Evolutionary conservation across 106 monocot genomes (phyloP), one percentile per base, ranked within the genome.

Genomic region (Apostasia shenzhenica): DNA sequence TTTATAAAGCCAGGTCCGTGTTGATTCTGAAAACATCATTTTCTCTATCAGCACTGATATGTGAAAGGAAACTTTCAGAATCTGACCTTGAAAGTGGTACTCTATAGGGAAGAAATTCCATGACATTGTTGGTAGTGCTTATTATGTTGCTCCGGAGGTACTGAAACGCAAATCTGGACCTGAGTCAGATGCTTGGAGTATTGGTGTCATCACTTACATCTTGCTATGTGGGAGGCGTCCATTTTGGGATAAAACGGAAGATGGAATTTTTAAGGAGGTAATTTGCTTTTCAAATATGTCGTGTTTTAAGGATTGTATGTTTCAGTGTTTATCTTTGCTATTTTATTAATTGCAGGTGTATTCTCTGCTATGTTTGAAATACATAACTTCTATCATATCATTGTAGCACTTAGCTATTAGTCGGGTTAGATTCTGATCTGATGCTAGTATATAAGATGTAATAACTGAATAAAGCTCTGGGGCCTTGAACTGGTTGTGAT

Each of bases 131-230:
- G 94, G 94, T 12, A 94, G 94, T 81, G 94, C 94, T 13, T 94
- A 91, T 47, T 95, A 95, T 76, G 91, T 95, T 57, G 95, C 95
- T 52, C 95, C 95, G 14, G 95, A 95, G 74, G 95, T 95, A 44
- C 58, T 95, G 59, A 91, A 84, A 64, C 85, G 91, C 2, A 85
- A 69, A 63, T 95, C 95, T 42, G 95, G 95, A 2, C 95, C 95
- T 45, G 95, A 91, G 61, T 95, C 95, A 40, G 95, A 95, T 83
- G 95, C 82, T 60, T 95, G 95, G 95, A 95, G 95, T 66, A 91
- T 95, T 70, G 95, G 95, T 10, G 95, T 95, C n/a, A 95, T 95
- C 63, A 95, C 95, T 2, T 95, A 95, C 66, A 95, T 95, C 74
- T 81, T 95, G 61, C 88, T 95, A 14, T 91, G 95, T 78, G 95